Evolutionary conservation across 2,329 filamentous ascomycete species (phyloP).

Genomic region (Colletotrichum zoysiae): DNA sequence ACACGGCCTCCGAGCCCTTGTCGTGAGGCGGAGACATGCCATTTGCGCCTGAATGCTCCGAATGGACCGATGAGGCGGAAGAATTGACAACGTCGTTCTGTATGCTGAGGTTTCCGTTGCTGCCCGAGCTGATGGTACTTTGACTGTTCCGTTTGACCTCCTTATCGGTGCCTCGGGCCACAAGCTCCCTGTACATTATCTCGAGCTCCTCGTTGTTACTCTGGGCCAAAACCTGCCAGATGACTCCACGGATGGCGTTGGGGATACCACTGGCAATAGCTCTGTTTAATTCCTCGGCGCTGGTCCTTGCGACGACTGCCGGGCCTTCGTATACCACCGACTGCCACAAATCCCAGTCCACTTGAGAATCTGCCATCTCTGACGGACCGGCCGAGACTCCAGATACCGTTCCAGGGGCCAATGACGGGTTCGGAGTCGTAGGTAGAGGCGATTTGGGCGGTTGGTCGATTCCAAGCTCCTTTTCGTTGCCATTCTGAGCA

Average conservation of each 20-base stretch:
- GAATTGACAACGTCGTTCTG: slow-evolving; percentile 79
- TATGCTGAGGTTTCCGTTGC: slow-evolving; percentile 67
- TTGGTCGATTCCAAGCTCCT: slow-evolving; percentile 33
- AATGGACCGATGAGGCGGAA: slow-evolving; percentile 87
- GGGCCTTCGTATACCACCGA: slow-evolving; percentile 95
- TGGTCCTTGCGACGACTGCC: slow-evolving; percentile 86
- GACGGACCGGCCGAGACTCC: slow-evolving; percentile 84
- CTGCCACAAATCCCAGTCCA: slow-evolving; percentile 99
- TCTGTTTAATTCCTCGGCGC: slow-evolving; percentile 87
- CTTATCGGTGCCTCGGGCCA: slow-evolving; percentile 83
- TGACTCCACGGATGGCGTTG: slow-evolving; percentile 94
- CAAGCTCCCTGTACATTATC: slow-evolving; percentile 84
- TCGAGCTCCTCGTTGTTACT: slow-evolving; percentile 95
- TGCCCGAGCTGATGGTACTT: slow-evolving; percentile 63
- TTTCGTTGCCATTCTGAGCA: slow-evolving; percentile 42
- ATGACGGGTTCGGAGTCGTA: slow-evolving; percentile 73
- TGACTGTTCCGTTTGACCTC: slow-evolving; percentile 74
- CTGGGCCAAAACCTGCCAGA: slow-evolving; percentile 97
- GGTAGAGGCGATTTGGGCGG: slow-evolving; percentile 61
- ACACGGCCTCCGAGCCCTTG: slow-evolving; percentile 71
- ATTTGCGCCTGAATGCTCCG: slow-evolving; percentile 76
- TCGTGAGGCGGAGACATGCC: slow-evolving; percentile 68
- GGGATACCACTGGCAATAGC: slow-evolving; percentile 96
- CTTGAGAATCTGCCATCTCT: slow-evolving; percentile 76
- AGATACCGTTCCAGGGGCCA: slow-evolving; percentile 88